Evolutionary conservation across 2,329 filamentous ascomycete genomes (phyloP).

Genomic region (Aspergillus ustus): DNA sequence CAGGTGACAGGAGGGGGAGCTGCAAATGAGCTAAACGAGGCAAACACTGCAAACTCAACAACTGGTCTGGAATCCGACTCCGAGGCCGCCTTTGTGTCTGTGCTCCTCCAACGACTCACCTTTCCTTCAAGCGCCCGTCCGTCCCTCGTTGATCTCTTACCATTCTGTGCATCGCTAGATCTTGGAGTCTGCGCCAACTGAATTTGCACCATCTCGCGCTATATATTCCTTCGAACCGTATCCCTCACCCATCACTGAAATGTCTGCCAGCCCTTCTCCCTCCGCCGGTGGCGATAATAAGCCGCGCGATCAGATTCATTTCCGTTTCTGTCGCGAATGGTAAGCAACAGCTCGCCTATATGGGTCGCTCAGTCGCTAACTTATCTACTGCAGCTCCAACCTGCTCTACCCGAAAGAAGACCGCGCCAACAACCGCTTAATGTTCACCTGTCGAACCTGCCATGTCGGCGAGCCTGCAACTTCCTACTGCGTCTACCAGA

Average conservation of each 20-base stretch:
- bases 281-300: constrained; percentile 45
- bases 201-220: not conserved
- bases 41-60: constrained; percentile 20
- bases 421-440: constrained; percentile 76
- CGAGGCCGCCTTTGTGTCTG: not conserved
- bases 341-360: constrained; percentile 41
- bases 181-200: not conserved
- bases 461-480: constrained; percentile 85
- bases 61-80: constrained; percentile 16
- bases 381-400: constrained; percentile 71
- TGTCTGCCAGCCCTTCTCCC: constrained; percentile 50
- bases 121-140: constrained; percentile 2
- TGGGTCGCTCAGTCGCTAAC: constrained; percentile 20
- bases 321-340: constrained; percentile 98
- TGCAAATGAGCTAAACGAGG: constrained; percentile 29
- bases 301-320: constrained; percentile 78
- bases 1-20: constrained; percentile 14
- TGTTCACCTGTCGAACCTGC: constrained; percentile 96
- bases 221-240: not conserved
- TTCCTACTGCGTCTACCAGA: constrained; percentile 92
- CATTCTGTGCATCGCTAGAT: not conserved
- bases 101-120: constrained; percentile 26
- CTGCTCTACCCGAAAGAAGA: constrained; percentile 98
- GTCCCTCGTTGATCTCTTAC: not conserved
- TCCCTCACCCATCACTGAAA: constrained; percentile 20